A percentile compares a stretch with the other conserved stretches of the same genome.
Evolutionary conservation across 228 moss, liverwort and hornwort species (phyloP).

Genomic region (Sphagnum magellanicum): DNA sequence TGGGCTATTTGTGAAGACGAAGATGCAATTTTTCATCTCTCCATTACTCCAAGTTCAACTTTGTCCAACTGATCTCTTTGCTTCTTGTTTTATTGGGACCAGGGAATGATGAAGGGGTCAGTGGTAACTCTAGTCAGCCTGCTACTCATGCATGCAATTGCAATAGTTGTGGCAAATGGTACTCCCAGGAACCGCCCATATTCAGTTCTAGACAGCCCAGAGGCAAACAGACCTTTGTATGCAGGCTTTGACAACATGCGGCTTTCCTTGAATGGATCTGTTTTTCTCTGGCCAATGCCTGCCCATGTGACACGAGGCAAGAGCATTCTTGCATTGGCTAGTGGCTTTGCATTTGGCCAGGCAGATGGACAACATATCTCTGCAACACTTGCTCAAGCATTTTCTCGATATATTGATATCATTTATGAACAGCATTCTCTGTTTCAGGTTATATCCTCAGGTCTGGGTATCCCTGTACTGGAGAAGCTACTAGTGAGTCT

Average conservation of each 20-base stretch:
- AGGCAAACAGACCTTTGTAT: neutral
- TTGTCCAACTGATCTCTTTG: no score
- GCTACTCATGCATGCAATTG: no score
- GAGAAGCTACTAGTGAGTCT: conserved; percentile 30
- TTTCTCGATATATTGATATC: conserved; percentile 22
- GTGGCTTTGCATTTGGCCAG: conserved; percentile 9
- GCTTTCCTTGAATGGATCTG: neutral
- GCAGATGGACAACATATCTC: neutral
- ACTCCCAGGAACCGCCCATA: conserved; percentile 7
- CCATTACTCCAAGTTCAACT: no score
- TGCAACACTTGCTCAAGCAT: conserved; percentile 24
- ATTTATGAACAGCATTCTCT: conserved; percentile 27
- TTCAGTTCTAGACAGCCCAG: conserved; percentile 13
- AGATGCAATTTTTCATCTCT: no score
- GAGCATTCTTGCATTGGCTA: conserved; percentile 14
- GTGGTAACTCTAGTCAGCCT: no score
- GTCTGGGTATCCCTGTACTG: neutral
- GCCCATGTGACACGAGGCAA: conserved; percentile 20
- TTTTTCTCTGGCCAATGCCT: conserved; percentile 56
- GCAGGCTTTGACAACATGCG: no score
- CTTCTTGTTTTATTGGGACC: no score
- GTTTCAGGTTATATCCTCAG: neutral
- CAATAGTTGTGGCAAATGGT: conserved; percentile 22
- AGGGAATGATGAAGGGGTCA: no score
- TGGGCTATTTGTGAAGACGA: no score